phyloP scores from a whole-genome alignment of 306 rosid species.

The Fagus crenata region DNA sequence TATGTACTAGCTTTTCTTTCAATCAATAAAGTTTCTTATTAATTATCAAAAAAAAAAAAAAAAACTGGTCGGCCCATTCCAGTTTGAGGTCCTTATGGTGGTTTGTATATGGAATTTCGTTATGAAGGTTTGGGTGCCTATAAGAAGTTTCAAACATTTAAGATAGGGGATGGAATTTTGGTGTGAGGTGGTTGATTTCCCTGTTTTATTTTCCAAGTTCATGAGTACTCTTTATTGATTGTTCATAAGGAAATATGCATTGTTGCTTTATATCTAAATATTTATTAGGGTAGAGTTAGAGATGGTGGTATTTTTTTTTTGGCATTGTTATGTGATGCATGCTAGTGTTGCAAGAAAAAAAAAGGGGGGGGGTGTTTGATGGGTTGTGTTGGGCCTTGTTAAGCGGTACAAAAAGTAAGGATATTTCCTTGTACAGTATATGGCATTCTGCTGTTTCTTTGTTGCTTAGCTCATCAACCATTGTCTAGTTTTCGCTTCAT shows the following conservation, averaged over 20 bases:
- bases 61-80: no score
- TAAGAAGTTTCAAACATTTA: not conserved
- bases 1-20: no score
- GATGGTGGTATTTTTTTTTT: not conserved
- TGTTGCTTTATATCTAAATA: not conserved
- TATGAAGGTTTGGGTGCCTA: not conserved
- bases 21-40: no score
- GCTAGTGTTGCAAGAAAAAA: not conserved
- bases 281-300: not conserved
- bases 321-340: not conserved
- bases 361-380: not conserved
- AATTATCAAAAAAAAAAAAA: no score
- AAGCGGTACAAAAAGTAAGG: not conserved
- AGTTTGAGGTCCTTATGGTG: no score
- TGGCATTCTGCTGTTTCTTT: not conserved
- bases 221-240: not conserved
- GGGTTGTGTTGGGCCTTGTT: not conserved
- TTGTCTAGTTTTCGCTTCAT: not conserved
- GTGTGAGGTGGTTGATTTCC: not conserved
- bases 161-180: not conserved
- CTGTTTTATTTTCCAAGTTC: not conserved
- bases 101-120: not conserved
- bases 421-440: not conserved
- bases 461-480: not conserved
- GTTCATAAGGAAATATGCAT: not conserved